phyloP scores from a whole-genome alignment of 1,139 yeast species.

The Wickerhamiella pararugosa region DNA sequence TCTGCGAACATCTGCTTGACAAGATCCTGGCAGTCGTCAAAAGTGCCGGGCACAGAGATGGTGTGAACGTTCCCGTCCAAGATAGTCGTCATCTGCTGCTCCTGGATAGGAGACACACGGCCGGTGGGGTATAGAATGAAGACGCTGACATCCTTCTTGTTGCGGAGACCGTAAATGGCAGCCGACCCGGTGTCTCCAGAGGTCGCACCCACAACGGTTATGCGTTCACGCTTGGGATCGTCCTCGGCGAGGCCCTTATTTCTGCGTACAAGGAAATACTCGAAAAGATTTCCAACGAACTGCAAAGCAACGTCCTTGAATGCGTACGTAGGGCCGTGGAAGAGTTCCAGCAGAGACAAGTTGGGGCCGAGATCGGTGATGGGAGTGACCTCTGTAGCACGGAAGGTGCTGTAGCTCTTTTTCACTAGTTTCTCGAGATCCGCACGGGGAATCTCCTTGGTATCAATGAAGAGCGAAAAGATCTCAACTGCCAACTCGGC shows the following conservation, averaged over 20 bases:
- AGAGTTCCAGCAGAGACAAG: conserved; percentile 70
- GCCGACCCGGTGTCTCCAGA: conserved; percentile 99
- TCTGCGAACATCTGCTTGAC: conserved; percentile 91
- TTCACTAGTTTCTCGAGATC: conserved; percentile 50
- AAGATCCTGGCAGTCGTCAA: conserved; percentile 95
- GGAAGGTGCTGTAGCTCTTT: conserved; percentile 77
- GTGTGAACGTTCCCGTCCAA: conserved; percentile 88
- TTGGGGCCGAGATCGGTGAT: conserved; percentile 42
- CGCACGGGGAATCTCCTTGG: conserved; percentile 50
- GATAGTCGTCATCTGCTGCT: conserved; percentile 98
- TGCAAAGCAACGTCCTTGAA: conserved; percentile 97
- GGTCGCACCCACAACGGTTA: conserved; percentile 98
- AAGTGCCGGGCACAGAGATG: conserved; percentile 84
- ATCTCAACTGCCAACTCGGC: conserved; percentile 78
- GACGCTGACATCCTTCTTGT: conserved; percentile 90
- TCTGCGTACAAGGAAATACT: conserved; percentile 68
- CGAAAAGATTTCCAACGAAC: conserved; percentile 92
- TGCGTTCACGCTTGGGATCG: conserved; percentile 48
- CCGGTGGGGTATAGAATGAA: conserved; percentile 95
- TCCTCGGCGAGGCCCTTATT: conserved; percentile 44
- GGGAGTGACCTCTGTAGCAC: conserved; percentile 79
- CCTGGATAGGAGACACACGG: conserved; percentile 93
- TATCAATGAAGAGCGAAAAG: conserved; percentile 60
- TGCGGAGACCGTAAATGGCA: conserved; percentile 93
- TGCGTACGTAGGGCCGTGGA: conserved; percentile 99